Evolutionary conservation across 2,329 filamentous ascomycete genomes (phyloP).

Genomic region (Mariannaea elegans): DNA sequence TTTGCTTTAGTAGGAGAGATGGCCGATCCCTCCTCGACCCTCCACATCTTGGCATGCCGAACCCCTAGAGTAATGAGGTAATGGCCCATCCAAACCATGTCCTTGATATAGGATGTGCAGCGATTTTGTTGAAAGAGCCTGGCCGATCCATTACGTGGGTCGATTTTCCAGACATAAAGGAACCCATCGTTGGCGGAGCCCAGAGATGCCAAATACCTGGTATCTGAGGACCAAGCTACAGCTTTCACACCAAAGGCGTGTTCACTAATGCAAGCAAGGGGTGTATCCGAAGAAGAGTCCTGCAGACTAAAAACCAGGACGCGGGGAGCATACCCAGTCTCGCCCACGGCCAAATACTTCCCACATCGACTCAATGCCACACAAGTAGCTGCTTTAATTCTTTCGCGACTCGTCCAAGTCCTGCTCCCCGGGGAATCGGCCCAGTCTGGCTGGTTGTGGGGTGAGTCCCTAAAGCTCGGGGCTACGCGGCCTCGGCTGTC

Average conservation of each 20-base stretch:
- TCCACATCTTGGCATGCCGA: slow-evolving; percentile 94
- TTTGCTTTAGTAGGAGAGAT: slow-evolving; percentile 72
- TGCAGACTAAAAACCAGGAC: slow-evolving; percentile 89
- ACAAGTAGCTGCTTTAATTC: slow-evolving; percentile 93
- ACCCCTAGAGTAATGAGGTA: slow-evolving; percentile 87
- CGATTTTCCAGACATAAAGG: slow-evolving; percentile 89
- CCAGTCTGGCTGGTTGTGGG: slow-evolving; percentile 58
- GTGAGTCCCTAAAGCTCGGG: slow-evolving; percentile 57
- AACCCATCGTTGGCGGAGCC: slow-evolving; percentile 93
- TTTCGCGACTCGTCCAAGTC: slow-evolving; percentile 88
- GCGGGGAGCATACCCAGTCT: slow-evolving; percentile 92
- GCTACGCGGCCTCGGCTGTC: slow-evolving; percentile 69
- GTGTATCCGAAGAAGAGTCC: slow-evolving; percentile 81
- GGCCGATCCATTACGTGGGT: slow-evolving; percentile 81
- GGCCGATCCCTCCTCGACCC: slow-evolving; percentile 72
- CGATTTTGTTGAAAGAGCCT: slow-evolving; percentile 87
- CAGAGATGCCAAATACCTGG: slow-evolving; percentile 85
- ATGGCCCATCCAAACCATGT: slow-evolving; percentile 90
- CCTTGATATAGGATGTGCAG: slow-evolving; percentile 85
- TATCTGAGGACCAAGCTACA: slow-evolving; percentile 89
- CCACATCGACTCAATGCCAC: slow-evolving; percentile 89
- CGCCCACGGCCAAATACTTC: slow-evolving; percentile 87
- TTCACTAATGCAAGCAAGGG: slow-evolving; percentile 86
- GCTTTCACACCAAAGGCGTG: slow-evolving; percentile 90
- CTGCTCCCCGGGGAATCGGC: slow-evolving; percentile 72